Conservation (phyloP, 257 asterid genomes). For the Schizonepeta tenuifolia region DNA sequence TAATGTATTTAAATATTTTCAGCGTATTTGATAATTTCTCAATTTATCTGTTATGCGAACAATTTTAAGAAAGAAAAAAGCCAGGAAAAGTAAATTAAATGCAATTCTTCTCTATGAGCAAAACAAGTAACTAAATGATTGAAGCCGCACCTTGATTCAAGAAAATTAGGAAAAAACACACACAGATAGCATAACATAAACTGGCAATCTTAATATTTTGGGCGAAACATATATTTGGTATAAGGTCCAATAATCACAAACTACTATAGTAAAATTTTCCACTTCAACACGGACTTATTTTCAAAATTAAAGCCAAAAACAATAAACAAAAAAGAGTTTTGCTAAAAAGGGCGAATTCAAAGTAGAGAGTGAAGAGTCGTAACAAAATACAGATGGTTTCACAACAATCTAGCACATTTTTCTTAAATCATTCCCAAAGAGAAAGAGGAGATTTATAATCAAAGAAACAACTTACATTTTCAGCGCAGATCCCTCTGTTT, state of each 20-base stretch:
- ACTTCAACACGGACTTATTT: conserved; percentile 3
- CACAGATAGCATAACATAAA: conserved; percentile 17
- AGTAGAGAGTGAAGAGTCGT: background rate
- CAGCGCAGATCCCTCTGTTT: too few relatives aligned
- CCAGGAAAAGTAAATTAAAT: background rate
- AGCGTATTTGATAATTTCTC: too few relatives aligned
- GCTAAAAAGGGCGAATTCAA: conserved; percentile 5
- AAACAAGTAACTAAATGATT: background rate
- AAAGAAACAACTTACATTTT: too few relatives aligned
- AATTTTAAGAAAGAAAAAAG: background rate
- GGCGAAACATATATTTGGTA: conserved; percentile 20
- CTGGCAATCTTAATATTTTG: conserved; percentile 13
- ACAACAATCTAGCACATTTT: conserved; percentile 8
- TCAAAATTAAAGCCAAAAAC: too few relatives aligned
- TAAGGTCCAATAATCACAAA: conserved; percentile 14
- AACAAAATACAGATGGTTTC: background rate
- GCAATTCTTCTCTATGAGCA: conserved; percentile 7
- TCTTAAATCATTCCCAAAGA: conserved; percentile 5
- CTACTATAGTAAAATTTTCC: conserved; percentile 26
- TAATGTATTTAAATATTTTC: too few relatives aligned
- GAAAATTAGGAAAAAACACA: conserved; percentile 7
- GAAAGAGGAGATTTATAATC: too few relatives aligned
- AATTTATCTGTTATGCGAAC: conserved; percentile 2
- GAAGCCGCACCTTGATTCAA: conserved; percentile 28
- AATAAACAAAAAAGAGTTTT: conserved; percentile 30